phyloP scores from a whole-genome alignment of 768 basidiomycete species.

The Rhodotorula sphaerocarpa region DNA sequence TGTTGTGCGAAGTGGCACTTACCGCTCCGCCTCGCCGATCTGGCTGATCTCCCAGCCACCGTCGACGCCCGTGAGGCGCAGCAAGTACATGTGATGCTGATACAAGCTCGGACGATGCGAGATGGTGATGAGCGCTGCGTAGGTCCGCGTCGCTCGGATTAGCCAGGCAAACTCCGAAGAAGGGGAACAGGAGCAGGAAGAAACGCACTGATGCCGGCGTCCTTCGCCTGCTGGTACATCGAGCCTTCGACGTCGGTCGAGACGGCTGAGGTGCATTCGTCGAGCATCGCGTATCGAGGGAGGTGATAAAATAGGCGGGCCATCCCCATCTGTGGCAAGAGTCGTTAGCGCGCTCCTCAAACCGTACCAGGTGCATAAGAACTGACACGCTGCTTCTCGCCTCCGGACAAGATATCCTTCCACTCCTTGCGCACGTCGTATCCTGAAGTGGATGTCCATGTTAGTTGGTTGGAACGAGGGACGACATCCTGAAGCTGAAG shows the following conservation, averaged over 20 bases:
- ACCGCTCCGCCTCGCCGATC: slow-evolving; percentile 65
- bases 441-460: slow-evolving; percentile 37
- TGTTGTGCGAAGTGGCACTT: too few relatives aligned
- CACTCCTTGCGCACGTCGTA: slow-evolving; percentile 82
- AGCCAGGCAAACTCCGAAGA: too few relatives aligned
- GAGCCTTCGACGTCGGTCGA: slow-evolving; percentile 90
- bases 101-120: slow-evolving; percentile 76
- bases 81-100: slow-evolving; percentile 79
- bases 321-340: slow-evolving; percentile 62
- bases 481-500: too few relatives aligned
- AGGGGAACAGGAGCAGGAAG: neutral
- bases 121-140: slow-evolving; percentile 68
- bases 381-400: slow-evolving; percentile 83
- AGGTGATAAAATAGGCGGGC: slow-evolving; percentile 84
- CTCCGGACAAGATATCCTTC: slow-evolving; percentile 80
- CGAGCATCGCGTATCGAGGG: slow-evolving; percentile 73
- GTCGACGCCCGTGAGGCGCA: slow-evolving; percentile 64
- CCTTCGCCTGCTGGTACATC: slow-evolving; percentile 90
- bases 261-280: slow-evolving; percentile 92
- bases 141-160: too few relatives aligned
- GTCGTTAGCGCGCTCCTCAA: neutral
- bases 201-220: slow-evolving; percentile 59
- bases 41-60: slow-evolving; percentile 64
- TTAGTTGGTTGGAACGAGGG: neutral
- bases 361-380: neutral